These are phyloP conservation scores for Pichia gijzeniarum DNA, from an alignment of 805 yeast genomes.

Conservation along the genomic window DNA sequence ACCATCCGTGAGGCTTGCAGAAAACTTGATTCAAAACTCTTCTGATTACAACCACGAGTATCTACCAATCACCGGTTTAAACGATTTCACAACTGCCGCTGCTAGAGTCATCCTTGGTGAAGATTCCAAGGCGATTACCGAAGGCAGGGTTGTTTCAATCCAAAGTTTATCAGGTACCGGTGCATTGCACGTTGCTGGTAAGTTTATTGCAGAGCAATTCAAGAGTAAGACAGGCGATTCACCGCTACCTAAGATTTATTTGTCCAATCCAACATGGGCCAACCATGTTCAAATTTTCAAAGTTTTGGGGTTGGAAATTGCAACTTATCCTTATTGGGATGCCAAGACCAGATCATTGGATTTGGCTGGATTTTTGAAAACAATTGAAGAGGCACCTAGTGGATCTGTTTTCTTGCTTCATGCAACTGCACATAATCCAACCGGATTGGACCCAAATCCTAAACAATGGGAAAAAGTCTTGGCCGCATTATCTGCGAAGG, in stretches of 20 bases:
- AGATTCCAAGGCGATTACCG: constrained; percentile 45
- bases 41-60: constrained; percentile 79
- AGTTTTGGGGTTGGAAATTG: constrained; percentile 59
- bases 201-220: constrained; percentile 50
- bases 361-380: constrained; percentile 55
- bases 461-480: constrained; percentile 76
- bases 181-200: constrained; percentile 85
- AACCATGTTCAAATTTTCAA: constrained; percentile 84
- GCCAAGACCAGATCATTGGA: constrained; percentile 61
- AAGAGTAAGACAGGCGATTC: constrained; percentile 22
- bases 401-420: constrained; percentile 83
- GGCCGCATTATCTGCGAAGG: constrained; percentile 48
- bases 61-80: constrained; percentile 73
- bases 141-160: constrained; percentile 49
- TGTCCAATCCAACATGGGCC: constrained; percentile 96
- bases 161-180: constrained; percentile 88
- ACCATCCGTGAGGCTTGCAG: constrained; percentile 73
- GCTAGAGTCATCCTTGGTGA: constrained; percentile 67
- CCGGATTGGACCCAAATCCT: constrained; percentile 87
- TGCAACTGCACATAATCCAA: constrained; percentile 97
- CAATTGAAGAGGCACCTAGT: constrained; percentile 59
- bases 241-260: constrained; percentile 42
- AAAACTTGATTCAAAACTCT: constrained; percentile 50
- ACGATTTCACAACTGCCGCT: constrained; percentile 61
- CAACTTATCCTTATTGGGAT: constrained; percentile 83